Percentiles rank a stretch among this genome's conserved stretches.
These are phyloP conservation scores for Naganishia vaughanmartiniae DNA, from an alignment of 768 basidiomycete species.

Conservation along the genomic window DNA sequence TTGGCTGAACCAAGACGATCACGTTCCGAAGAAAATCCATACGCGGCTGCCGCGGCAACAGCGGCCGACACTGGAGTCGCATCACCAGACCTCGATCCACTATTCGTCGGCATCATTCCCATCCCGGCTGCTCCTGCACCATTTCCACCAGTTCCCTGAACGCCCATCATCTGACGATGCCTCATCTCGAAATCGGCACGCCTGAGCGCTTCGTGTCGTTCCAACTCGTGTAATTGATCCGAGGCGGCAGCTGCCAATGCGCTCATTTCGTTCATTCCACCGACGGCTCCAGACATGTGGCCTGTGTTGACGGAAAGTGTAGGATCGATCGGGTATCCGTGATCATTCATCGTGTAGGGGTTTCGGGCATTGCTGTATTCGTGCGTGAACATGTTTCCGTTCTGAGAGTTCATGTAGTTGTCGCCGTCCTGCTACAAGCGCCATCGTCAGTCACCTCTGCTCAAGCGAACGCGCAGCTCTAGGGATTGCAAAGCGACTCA, in stretches of 20 bases:
- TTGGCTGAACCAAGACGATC: slow-evolving; percentile 3
- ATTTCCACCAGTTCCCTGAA: slow-evolving; percentile 27
- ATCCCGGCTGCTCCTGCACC: slow-evolving; percentile 32
- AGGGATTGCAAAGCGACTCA: slow-evolving; percentile 4
- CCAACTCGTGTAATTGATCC: slow-evolving; percentile 84
- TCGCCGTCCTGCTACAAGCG: slow-evolving; percentile 14
- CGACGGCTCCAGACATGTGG: slow-evolving; percentile 35
- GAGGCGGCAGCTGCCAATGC: slow-evolving; percentile 64
- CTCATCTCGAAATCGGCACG: slow-evolving; percentile 82
- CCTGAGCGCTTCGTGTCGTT: slow-evolving; percentile 76
- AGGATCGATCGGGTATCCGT: slow-evolving; percentile 29
- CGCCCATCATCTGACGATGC: slow-evolving; percentile 60
- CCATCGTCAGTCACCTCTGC: background rate
- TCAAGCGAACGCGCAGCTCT: too few relatives aligned
- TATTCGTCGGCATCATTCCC: background rate
- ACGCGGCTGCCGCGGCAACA: slow-evolving; percentile 8
- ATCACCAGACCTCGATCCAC: slow-evolving; percentile 17
- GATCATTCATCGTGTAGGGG: slow-evolving; percentile 17
- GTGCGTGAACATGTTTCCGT: background rate
- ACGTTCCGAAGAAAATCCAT: slow-evolving; percentile 21
- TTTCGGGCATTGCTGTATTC: slow-evolving; percentile 25
- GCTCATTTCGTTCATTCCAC: slow-evolving; percentile 52
- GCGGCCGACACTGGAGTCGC: slow-evolving; percentile 14
- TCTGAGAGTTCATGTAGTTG: slow-evolving; percentile 21
- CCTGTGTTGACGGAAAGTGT: slow-evolving; percentile 10